Evolutionary conservation across 768 basidiomycete genomes (phyloP).

Genomic region (Tricholoma hemisulphureum): DNA sequence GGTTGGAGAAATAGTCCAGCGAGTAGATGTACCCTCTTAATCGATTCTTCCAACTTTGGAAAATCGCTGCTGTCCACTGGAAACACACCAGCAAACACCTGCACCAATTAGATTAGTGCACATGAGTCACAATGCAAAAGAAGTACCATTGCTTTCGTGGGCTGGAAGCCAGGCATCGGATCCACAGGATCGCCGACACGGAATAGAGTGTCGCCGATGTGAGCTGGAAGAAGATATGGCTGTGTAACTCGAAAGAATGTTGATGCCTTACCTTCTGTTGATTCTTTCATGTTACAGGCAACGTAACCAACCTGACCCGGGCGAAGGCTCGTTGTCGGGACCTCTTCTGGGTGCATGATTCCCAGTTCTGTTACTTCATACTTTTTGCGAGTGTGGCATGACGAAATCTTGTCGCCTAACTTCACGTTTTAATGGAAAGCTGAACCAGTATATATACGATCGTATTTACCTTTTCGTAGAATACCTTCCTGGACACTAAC

Average conservation of each 20-base stretch:
- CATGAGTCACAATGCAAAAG: not conserved
- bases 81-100: slow-evolving; percentile 95
- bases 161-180: slow-evolving; percentile 88
- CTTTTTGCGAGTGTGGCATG: slow-evolving; percentile 78
- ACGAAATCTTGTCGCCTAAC: slow-evolving; percentile 86
- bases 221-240: slow-evolving; percentile 48
- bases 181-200: slow-evolving; percentile 70
- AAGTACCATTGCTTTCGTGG: slow-evolving; percentile 87
- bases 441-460: slow-evolving; percentile 25
- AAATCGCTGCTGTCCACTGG: slow-evolving; percentile 92
- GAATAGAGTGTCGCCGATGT: slow-evolving; percentile 92
- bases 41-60: slow-evolving; percentile 91
- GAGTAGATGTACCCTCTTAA: slow-evolving; percentile 64
- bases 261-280: slow-evolving; percentile 71
- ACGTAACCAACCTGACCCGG: slow-evolving; percentile 87
- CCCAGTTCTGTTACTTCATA: slow-evolving; percentile 91
- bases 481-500: slow-evolving; percentile 79
- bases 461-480: slow-evolving; percentile 65
- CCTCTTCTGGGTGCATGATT: slow-evolving; percentile 86
- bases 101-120: slow-evolving; percentile 3
- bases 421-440: not conserved
- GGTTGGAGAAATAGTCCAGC: slow-evolving; percentile 5
- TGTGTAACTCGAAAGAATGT: not conserved
- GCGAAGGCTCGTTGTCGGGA: slow-evolving; percentile 62
- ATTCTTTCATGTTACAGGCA: slow-evolving; percentile 98